Conservation (phyloP, 768 basidiomycete species). For the Tulasnella sp. region DNA sequence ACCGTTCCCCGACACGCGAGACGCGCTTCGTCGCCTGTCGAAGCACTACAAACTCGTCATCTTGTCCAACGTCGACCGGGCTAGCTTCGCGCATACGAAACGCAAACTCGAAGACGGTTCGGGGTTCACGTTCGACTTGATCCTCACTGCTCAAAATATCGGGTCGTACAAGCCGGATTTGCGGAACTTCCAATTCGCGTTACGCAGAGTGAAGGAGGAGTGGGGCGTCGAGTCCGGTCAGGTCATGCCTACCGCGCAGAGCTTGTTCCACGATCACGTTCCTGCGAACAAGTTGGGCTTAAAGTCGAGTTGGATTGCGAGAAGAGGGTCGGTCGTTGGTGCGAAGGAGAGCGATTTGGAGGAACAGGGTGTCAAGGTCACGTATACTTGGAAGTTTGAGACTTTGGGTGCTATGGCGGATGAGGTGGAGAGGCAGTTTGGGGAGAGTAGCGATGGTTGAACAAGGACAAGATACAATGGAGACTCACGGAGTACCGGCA, state of each 20-base stretch:
- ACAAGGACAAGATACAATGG: neutral
- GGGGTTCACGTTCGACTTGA: constrained; percentile 33
- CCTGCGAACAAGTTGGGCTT: constrained; percentile 54
- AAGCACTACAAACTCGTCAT: constrained; percentile 20
- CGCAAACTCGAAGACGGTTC: neutral
- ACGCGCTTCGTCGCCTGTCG: constrained; percentile 7
- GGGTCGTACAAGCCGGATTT: constrained; percentile 54
- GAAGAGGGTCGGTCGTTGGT: constrained; percentile 42
- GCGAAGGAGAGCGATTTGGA: constrained; percentile 28
- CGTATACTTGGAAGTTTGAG: constrained; percentile 38
- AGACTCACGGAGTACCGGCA: no score
- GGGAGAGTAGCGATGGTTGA: neutral
- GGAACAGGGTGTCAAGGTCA: constrained; percentile 23
- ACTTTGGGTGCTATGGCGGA: constrained; percentile 55
- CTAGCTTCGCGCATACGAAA: constrained; percentile 6
- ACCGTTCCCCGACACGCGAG: constrained; percentile 16
- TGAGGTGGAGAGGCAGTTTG: constrained; percentile 43
- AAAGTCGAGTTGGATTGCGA: constrained; percentile 58
- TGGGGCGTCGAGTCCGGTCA: constrained; percentile 35
- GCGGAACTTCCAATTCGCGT: constrained; percentile 44
- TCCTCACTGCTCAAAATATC: neutral
- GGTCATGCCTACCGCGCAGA: constrained; percentile 61
- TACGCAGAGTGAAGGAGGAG: constrained; percentile 40
- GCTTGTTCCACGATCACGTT: constrained; percentile 56
- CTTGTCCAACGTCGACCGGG: constrained; percentile 16